Evolutionary conservation across 306 rosid species (phyloP), one percentile per base, ranked within the genome.

Genomic region (Castanea sativa): DNA sequence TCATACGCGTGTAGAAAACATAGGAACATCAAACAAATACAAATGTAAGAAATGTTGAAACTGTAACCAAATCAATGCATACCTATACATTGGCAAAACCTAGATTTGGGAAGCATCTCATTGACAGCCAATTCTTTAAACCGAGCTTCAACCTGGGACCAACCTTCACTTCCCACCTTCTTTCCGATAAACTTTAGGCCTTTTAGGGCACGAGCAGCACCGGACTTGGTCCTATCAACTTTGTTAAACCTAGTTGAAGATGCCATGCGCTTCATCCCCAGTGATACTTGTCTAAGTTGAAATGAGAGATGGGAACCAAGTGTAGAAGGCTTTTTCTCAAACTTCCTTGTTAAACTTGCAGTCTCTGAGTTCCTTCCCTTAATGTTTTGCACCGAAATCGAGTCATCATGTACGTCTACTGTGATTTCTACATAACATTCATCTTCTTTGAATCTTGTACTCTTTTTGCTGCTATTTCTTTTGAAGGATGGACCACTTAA

Each of bases 51-150:
- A n/a, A 55, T 21, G 12, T 1, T 4, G 4, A 21, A 29, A 41
- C 45, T 41, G 12, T 41, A 41, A 2, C 45, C 45, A 41, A 41
- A 53, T 73, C 23, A 3, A 3, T 25, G 41, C 76, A 6, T 88
- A 94, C 98, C 98, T 81, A 92, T 87, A 83, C 98, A 94, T 80
- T 91, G 90, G 65, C 86, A 82, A 55, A 94, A 94, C 5, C 83
- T 83, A 5, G 90, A 84, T 80, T 88, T 92, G 69, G 96, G 94
- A 10, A 94, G 86, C 30, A 71, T 80, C 4, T 87, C 91, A 3
- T 94, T 91, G 19, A 85, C 81, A 3, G 90, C 87, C 5, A 91
- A 16, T 0, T 91, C 88, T 55, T 84, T 43, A 38, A 94, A 94
- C 11, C 98, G 86, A 33, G 75, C 76, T 72, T 91, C 93, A 2